These are phyloP conservation scores for Psidium guajava DNA, from an alignment of 345 rosid species.

Conservation along the genomic window DNA sequence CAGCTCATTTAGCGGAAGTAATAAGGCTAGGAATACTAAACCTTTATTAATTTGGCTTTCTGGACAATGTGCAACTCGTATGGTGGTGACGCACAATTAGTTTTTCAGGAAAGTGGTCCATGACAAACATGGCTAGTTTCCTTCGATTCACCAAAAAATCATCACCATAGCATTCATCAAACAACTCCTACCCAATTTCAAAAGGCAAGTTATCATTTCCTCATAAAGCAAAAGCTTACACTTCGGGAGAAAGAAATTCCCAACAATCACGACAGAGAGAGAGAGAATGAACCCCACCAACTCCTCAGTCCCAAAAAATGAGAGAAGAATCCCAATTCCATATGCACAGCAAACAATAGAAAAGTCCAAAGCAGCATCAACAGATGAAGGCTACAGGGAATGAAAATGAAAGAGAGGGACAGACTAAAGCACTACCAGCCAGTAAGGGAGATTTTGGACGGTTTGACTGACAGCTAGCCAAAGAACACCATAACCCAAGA, in stretches of 20 bases:
- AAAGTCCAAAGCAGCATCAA: neutral
- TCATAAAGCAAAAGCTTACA: neutral
- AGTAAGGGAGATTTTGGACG: conserved; percentile 53
- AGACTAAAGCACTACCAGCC: conserved; percentile 44
- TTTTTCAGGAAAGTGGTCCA: neutral
- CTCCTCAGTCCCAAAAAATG: neutral
- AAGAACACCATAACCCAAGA: conserved; percentile 78
- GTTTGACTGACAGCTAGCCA: conserved; percentile 74
- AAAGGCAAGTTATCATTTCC: neutral
- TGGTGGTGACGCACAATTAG: neutral
- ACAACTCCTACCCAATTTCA: neutral
- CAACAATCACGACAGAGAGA: neutral
- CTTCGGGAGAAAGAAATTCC: neutral
- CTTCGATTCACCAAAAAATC: neutral
- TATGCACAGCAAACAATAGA: neutral
- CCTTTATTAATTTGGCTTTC: neutral
- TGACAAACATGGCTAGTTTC: neutral
- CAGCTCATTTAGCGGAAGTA: neutral
- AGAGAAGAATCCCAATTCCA: neutral
- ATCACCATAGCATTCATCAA: neutral
- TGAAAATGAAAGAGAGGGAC: neutral
- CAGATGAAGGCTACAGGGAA: neutral
- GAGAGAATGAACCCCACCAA: neutral
- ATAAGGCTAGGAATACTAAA: neutral
- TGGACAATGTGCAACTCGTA: neutral